phyloP scores from a whole-genome alignment of 1,284 basidiomycete species.

The Moesziomyces globuligerus region DNA sequence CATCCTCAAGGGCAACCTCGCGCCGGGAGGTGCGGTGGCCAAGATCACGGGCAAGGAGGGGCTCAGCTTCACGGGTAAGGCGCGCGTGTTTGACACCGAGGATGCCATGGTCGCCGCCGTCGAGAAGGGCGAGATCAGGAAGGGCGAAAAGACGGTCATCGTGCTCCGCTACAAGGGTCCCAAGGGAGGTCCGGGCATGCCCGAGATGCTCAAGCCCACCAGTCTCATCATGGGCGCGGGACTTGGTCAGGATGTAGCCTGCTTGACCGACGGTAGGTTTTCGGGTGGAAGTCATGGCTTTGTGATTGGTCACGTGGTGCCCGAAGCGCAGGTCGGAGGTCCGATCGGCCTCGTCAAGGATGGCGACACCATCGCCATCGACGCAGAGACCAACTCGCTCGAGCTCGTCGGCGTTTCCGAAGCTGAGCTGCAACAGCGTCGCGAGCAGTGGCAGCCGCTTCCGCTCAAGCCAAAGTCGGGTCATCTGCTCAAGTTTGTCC shows the following conservation, averaged over 20 bases:
- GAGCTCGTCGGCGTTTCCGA: constrained; percentile 75
- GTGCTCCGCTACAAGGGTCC: constrained; percentile 67
- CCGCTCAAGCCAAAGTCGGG: constrained; percentile 86
- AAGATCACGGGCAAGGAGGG: constrained; percentile 68
- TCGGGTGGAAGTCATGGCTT: constrained; percentile 81
- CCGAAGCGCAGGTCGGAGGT: constrained; percentile 88
- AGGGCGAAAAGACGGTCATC: constrained; percentile 67
- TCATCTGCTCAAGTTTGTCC: constrained; percentile 61
- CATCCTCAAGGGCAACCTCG: constrained; percentile 65
- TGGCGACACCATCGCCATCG: constrained; percentile 85
- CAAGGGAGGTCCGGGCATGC: constrained; percentile 84
- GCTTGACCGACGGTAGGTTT: constrained; percentile 96
- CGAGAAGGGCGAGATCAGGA: constrained; percentile 60
- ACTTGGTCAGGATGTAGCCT: constrained; percentile 85
- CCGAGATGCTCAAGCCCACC: constrained; percentile 84
- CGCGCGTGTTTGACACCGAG: constrained; percentile 66
- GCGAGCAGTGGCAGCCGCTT: constrained; percentile 78
- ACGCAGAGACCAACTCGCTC: constrained; percentile 80
- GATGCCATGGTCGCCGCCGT: constrained; percentile 65
- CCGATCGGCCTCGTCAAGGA: constrained; percentile 89
- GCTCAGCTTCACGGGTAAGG: constrained; percentile 63
- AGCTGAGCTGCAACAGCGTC: constrained; percentile 77
- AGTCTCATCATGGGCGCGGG: constrained; percentile 77
- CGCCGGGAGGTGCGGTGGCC: constrained; percentile 65
- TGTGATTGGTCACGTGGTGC: constrained; percentile 90